Evolutionary conservation across 1,139 yeast genomes (phyloP).

Genomic region (Geotrichum siamense): DNA sequence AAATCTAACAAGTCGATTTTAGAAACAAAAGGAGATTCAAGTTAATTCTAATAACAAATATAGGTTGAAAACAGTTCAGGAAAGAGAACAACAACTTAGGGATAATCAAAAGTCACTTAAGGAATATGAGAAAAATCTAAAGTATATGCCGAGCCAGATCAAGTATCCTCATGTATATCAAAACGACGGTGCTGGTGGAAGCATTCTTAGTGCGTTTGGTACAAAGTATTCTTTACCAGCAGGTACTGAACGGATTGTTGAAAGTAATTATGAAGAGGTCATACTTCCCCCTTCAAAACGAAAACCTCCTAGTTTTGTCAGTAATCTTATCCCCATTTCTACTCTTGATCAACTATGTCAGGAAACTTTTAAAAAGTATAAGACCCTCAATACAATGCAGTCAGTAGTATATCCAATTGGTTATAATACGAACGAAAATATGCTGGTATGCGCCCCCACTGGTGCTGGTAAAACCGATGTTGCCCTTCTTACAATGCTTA

Average conservation of each 20-base stretch:
- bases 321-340: slow-evolving; percentile 48
- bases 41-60: slow-evolving; percentile 15
- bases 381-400: slow-evolving; percentile 78
- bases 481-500: slow-evolving; percentile 76
- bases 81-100: slow-evolving; percentile 50
- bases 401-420: slow-evolving; percentile 89
- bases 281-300: slow-evolving; percentile 67
- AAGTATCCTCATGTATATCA: slow-evolving; percentile 86
- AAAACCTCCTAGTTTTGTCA: slow-evolving; percentile 42
- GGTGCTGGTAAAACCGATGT: slow-evolving; percentile 99
- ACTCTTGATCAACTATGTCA: slow-evolving; percentile 72
- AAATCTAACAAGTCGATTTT: background rate
- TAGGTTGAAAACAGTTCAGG: slow-evolving; percentile 46
- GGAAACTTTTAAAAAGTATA: slow-evolving; percentile 77
- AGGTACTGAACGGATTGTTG: slow-evolving; percentile 62
- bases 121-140: slow-evolving; percentile 46
- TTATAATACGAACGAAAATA: slow-evolving; percentile 85
- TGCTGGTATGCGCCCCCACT: slow-evolving; percentile 98
- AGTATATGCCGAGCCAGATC: slow-evolving; percentile 42
- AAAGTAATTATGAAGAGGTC: slow-evolving; percentile 70
- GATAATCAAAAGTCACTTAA: slow-evolving; percentile 42
- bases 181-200: slow-evolving; percentile 53
- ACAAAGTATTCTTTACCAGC: slow-evolving; percentile 70
- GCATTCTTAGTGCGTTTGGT: slow-evolving; percentile 69
- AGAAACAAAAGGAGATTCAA: slow-evolving; percentile 14